A percentile compares a stretch with the other conserved stretches of the same genome.
phyloP scores from a whole-genome alignment of 768 basidiomycete genomes.

The Panaeolus papilionaceus region DNA sequence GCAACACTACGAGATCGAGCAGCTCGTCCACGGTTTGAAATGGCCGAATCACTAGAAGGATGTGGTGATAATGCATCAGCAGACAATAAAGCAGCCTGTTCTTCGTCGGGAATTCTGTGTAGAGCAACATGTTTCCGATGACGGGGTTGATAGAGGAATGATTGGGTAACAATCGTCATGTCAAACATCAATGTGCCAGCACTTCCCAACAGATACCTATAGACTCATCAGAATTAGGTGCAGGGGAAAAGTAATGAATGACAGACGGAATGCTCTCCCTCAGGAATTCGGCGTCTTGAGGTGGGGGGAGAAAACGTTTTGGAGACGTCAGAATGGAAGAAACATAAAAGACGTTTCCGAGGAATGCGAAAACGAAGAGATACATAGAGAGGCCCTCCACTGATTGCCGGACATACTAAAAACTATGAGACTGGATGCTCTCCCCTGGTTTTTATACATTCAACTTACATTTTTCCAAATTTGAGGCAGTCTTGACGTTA shows the following conservation, averaged over 20 bases:
- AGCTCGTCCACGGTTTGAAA: slow-evolving; percentile 45
- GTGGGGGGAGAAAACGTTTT: slow-evolving; percentile 58
- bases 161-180: slow-evolving; percentile 88
- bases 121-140: slow-evolving; percentile 44
- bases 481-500: slow-evolving; percentile 94
- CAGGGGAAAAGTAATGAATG: slow-evolving; percentile 10
- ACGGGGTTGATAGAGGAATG: slow-evolving; percentile 72
- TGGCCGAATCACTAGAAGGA: slow-evolving; percentile 34
- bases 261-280: slow-evolving; percentile 87
- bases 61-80: slow-evolving; percentile 44
- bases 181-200: slow-evolving; percentile 95
- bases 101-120: slow-evolving; percentile 44
- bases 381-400: slow-evolving; percentile 95
- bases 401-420: slow-evolving; percentile 85
- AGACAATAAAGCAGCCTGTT: slow-evolving; percentile 54
- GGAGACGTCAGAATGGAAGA: slow-evolving; percentile 87
- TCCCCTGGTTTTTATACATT: slow-evolving; percentile 2
- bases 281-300: slow-evolving; percentile 69
- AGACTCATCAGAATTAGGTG: slow-evolving; percentile 14
- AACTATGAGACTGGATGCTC: slow-evolving; percentile 17
- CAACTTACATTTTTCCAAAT: slow-evolving; percentile 97
- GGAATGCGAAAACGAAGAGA: slow-evolving; percentile 92
- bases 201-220: slow-evolving; percentile 89
- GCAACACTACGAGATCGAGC: slow-evolving; percentile 33
- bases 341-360: slow-evolving; percentile 94